Conservation (phyloP, 2,329 filamentous ascomycete species). For the Allantophomopsis lycopodina region DNA sequence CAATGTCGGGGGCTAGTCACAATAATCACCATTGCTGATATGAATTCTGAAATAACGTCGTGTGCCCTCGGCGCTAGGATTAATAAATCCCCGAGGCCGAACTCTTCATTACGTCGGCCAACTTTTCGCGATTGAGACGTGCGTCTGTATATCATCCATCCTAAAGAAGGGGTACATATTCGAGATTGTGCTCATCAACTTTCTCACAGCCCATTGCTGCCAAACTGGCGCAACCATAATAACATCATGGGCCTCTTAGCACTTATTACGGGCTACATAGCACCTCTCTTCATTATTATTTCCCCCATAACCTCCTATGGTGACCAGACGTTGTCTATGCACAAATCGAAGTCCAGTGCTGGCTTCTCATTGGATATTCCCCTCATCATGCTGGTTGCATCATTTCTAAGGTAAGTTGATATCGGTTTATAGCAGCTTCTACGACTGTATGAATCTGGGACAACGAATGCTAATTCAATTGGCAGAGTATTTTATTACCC, state of each 20-base stretch:
- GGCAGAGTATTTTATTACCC: conserved; percentile 57
- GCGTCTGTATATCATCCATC: no score
- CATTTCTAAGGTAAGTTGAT: conserved; percentile 41
- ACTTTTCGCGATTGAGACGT: no score
- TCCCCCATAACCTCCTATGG: conserved; percentile 52
- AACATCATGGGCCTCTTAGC: conserved; percentile 7
- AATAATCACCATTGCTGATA: no score
- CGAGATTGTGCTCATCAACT: no score
- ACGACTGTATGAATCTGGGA: not conserved
- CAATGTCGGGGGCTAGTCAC: no score
- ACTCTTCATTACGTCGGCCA: no score
- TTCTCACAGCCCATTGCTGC: no score
- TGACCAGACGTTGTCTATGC: conserved; percentile 53
- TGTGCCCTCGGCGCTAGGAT: no score
- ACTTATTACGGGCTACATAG: conserved; percentile 36
- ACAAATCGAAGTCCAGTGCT: conserved; percentile 46
- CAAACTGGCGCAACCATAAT: no score
- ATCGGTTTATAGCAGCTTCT: not conserved
- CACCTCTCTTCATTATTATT: conserved; percentile 48
- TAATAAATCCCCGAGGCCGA: no score
- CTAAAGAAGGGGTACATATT: no score
- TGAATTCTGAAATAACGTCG: no score
- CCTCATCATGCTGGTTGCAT: conserved; percentile 59
- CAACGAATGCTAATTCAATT: conserved; percentile 3
- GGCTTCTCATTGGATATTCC: conserved; percentile 61